A percentile compares a stretch with the other conserved stretches of the same genome.
These are phyloP conservation scores for Colletotrichum trifolii DNA, from an alignment of 2,329 filamentous ascomycete genomes.

Conservation along the genomic window DNA sequence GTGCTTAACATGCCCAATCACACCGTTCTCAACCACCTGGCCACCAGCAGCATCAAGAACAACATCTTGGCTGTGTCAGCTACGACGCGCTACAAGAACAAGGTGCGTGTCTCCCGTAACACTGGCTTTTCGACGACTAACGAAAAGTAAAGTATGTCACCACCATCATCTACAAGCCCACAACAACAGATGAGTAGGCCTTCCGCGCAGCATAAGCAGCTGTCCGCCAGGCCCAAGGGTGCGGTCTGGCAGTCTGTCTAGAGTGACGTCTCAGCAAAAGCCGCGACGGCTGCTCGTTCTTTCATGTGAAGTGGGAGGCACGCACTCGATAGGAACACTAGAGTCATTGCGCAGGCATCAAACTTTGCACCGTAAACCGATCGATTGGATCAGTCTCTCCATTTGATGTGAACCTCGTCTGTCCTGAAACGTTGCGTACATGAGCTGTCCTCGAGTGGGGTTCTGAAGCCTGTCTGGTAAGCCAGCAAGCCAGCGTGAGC, in stretches of 20 bases:
- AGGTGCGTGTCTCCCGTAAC: conserved; percentile 65
- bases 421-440: conserved; percentile 88
- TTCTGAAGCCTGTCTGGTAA: conserved; percentile 82
- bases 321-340: conserved; percentile 9
- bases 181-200: conserved; percentile 62
- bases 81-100: conserved; percentile 96
- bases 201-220: neutral
- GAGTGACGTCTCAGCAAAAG: no score
- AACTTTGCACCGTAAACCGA: neutral
- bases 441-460: conserved; percentile 81
- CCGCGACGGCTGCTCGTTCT: no score
- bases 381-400: conserved; percentile 68
- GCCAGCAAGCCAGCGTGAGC: conserved; percentile 93
- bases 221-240: neutral
- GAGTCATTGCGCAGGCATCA: conserved; percentile 18
- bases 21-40: conserved; percentile 94
- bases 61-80: conserved; percentile 94
- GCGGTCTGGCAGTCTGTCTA: no score
- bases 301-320: neutral
- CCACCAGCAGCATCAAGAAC: conserved; percentile 98
- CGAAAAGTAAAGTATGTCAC: conserved; percentile 82
- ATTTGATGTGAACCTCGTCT: conserved; percentile 83
- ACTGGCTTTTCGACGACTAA: conserved; percentile 36
- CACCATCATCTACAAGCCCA: conserved; percentile 97
- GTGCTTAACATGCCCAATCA: conserved; percentile 98